Conservation (phyloP, 1,284 basidiomycete species). For the Schizophyllum commune region DNA sequence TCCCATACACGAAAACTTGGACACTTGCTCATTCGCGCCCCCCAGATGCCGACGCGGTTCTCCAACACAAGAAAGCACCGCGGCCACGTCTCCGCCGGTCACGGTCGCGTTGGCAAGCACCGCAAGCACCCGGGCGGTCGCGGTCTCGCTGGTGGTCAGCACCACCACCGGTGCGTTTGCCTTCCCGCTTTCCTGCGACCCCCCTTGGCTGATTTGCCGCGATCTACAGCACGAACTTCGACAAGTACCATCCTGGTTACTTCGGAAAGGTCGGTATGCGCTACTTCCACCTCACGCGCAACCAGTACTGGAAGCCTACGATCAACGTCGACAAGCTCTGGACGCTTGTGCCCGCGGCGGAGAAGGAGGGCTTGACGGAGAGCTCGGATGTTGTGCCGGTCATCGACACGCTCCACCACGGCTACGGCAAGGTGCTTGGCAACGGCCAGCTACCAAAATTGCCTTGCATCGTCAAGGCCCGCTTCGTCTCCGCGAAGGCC, state of each 20-base stretch:
- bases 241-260: slow-evolving; percentile 98
- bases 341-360: slow-evolving; percentile 69
- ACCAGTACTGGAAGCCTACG: slow-evolving; percentile 84
- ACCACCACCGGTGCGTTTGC: slow-evolving; percentile 87
- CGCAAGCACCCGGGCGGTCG: slow-evolving; percentile 99
- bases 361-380: slow-evolving; percentile 67
- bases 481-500: slow-evolving; percentile 83
- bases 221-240: slow-evolving; percentile 66
- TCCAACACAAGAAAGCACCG: slow-evolving; percentile 97
- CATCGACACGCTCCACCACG: slow-evolving; percentile 80
- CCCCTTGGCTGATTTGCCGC: background rate
- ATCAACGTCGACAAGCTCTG: slow-evolving; percentile 97
- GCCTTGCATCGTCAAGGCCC: slow-evolving; percentile 94
- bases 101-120: slow-evolving; percentile 99
- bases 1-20: background rate
- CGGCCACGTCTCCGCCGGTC: slow-evolving; percentile 97
- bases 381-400: slow-evolving; percentile 80
- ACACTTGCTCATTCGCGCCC: background rate
- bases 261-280: slow-evolving; percentile 99
- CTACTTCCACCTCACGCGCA: slow-evolving; percentile 93
- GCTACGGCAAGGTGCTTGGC: slow-evolving; percentile 89
- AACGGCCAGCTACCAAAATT: slow-evolving; percentile 78
- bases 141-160: slow-evolving; percentile 99
- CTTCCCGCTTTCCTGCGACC: background rate
- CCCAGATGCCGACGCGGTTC: slow-evolving; percentile 85